These are phyloP conservation scores for Colletotrichum neosansevieriae DNA, from an alignment of 2,329 filamentous ascomycete genomes.

Conservation along the genomic window DNA sequence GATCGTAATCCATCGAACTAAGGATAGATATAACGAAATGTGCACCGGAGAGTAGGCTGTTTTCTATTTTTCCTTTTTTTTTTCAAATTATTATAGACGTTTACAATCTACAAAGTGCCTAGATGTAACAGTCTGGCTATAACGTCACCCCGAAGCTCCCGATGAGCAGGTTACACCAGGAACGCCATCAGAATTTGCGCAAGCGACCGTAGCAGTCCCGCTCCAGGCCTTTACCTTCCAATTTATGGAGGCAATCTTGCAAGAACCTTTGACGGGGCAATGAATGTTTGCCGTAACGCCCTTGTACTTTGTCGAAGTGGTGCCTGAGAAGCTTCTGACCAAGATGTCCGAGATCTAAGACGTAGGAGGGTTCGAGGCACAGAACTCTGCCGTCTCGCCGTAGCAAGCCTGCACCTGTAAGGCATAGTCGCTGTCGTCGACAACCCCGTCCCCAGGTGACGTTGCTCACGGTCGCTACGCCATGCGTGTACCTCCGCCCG, in stretches of 20 bases:
- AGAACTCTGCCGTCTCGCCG: constrained; percentile 51
- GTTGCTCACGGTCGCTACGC: constrained; percentile 53
- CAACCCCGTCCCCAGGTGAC: constrained; percentile 54
- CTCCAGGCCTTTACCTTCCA: constrained; percentile 47
- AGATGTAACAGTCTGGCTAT: too few relatives aligned
- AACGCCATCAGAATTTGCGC: background rate
- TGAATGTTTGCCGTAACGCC: constrained; percentile 52
- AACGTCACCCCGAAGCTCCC: background rate
- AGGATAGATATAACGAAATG: too few relatives aligned
- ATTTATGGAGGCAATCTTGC: constrained; percentile 49
- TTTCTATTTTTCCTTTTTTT: too few relatives aligned
- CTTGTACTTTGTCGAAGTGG: constrained; percentile 52
- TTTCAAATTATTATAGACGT: too few relatives aligned
- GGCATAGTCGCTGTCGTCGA: constrained; percentile 55
- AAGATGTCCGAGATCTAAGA: constrained; percentile 50
- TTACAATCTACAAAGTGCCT: too few relatives aligned
- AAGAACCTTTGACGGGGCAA: constrained; percentile 53
- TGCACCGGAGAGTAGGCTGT: too few relatives aligned
- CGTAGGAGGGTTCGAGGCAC: constrained; percentile 49
- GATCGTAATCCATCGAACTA: too few relatives aligned
- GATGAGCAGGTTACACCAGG: background rate
- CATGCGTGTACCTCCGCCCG: constrained; percentile 50
- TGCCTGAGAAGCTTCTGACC: constrained; percentile 53
- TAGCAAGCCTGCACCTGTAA: constrained; percentile 61
- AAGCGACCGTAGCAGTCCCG: background rate